These are phyloP conservation scores for Diaporthe ilicicola DNA, from an alignment of 2,329 filamentous ascomycete species.

Conservation along the genomic window DNA sequence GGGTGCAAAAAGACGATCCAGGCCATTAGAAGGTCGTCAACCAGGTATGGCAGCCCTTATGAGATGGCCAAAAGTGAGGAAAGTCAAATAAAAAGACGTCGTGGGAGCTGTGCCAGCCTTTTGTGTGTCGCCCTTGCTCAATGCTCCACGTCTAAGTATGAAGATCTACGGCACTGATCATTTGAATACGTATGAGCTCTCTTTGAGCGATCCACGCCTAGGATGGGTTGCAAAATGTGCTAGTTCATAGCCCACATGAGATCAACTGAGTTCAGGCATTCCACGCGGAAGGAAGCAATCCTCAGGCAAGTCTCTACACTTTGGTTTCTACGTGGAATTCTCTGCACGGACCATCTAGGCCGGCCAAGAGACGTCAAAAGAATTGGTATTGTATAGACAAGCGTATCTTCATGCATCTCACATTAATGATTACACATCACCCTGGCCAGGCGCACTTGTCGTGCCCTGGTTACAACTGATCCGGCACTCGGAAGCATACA, in stretches of 20 bases:
- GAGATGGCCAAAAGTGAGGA: neutral
- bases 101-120: neutral
- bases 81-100: neutral
- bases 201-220: too few species aligned
- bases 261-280: neutral
- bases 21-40: neutral
- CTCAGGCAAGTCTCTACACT: too few species aligned
- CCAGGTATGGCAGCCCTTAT: too few species aligned
- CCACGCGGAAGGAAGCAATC: neutral
- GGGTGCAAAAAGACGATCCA: neutral
- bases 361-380: neutral
- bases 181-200: too few species aligned
- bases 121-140: neutral
- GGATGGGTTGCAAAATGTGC: neutral
- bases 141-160: neutral
- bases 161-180: neutral
- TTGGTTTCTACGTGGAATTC: too few species aligned
- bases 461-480: neutral
- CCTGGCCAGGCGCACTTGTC: neutral
- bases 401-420: slow-evolving; percentile 19
- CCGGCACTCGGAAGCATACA: neutral
- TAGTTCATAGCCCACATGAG: neutral
- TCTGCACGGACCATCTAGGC: neutral
- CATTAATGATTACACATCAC: slow-evolving; percentile 23
- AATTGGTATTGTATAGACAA: slow-evolving; percentile 14